These are phyloP conservation scores for baker's yeast (Saccharomyces cerevisiae) DNA, from an alignment of 805 yeast genomes.

Conservation along the genomic window DNA sequence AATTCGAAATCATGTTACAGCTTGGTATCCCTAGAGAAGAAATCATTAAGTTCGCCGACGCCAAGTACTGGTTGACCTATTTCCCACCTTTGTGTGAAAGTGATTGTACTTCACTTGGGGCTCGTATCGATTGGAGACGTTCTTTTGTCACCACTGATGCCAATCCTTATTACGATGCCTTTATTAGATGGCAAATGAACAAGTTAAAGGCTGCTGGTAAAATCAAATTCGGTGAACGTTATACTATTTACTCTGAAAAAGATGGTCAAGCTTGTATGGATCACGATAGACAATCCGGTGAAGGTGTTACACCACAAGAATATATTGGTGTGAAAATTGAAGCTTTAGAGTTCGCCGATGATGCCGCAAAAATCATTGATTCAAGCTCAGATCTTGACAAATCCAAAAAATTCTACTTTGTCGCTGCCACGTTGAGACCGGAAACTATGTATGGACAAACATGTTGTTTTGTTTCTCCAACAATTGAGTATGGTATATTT, in stretches of 20 bases:
- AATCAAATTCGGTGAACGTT: constrained; percentile 96
- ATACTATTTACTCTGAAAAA: constrained; percentile 92
- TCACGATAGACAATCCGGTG: constrained; percentile 95
- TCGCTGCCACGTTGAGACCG: constrained; percentile 96
- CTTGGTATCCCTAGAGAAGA: constrained; percentile 81
- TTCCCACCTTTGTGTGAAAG: constrained; percentile 85
- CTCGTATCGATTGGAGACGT: constrained; percentile 97
- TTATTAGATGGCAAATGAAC: constrained; percentile 94
- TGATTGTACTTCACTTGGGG: constrained; percentile 77
- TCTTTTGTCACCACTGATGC: constrained; percentile 90
- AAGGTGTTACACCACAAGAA: constrained; percentile 95
- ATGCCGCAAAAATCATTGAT: constrained; percentile 33
- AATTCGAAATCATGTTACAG: constrained; percentile 93
- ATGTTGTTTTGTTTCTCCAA: constrained; percentile 95
- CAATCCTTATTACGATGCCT: constrained; percentile 91
- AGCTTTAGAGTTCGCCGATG: constrained; percentile 48
- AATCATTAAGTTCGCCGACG: constrained; percentile 80
- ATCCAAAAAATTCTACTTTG: constrained; percentile 64
- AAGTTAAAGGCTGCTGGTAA: constrained; percentile 75
- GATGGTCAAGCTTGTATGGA: constrained; percentile 99
- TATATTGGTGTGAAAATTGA: constrained; percentile 87
- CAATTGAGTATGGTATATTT: constrained; percentile 83
- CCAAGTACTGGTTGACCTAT: constrained; percentile 80
- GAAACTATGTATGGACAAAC: constrained; percentile 99
- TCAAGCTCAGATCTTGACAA: constrained; percentile 30